Evolutionary conservation across 2,329 filamentous ascomycete genomes (phyloP).

Genomic region (Stemphylium vesicarium): DNA sequence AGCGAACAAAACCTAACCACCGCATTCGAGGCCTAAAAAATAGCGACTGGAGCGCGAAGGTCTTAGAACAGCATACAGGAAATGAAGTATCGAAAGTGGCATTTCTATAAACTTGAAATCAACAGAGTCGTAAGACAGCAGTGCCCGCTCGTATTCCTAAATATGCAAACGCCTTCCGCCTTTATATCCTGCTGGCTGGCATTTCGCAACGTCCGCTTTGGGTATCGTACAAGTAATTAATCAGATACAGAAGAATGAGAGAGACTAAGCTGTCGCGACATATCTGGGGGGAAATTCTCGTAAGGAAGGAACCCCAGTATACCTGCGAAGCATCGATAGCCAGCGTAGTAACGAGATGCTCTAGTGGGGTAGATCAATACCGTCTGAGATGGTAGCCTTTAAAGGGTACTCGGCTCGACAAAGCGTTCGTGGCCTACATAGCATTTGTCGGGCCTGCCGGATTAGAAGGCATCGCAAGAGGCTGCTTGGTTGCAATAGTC

Average conservation of each 20-base stretch:
- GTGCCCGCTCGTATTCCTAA: not conserved
- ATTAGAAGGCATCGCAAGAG: slow-evolving; percentile 13
- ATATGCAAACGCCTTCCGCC: slow-evolving; percentile 8
- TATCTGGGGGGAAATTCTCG: not conserved
- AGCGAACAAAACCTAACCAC: too few relatives aligned
- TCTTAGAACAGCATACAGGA: not conserved
- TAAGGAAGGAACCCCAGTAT: not conserved
- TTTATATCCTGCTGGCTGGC: slow-evolving; percentile 10
- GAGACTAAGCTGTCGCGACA: not conserved
- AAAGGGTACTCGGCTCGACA: not conserved
- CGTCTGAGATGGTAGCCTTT: not conserved
- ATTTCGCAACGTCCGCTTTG: slow-evolving; percentile 6
- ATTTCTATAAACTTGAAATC: slow-evolving; percentile 8
- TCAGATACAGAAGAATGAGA: slow-evolving; percentile 9
- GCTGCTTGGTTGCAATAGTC: slow-evolving; percentile 36
- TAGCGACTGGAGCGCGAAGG: not conserved
- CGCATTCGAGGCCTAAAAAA: too few relatives aligned
- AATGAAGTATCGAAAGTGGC: not conserved
- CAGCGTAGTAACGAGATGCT: not conserved
- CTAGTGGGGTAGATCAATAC: not conserved
- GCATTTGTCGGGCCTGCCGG: slow-evolving; percentile 20
- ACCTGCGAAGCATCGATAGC: not conserved
- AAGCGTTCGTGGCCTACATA: slow-evolving; percentile 8
- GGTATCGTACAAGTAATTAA: slow-evolving; percentile 27
- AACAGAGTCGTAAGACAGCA: not conserved